phyloP scores from a whole-genome alignment of 225 moss, liverwort and hornwort genomes.

The Physcomitrium patens region DNA sequence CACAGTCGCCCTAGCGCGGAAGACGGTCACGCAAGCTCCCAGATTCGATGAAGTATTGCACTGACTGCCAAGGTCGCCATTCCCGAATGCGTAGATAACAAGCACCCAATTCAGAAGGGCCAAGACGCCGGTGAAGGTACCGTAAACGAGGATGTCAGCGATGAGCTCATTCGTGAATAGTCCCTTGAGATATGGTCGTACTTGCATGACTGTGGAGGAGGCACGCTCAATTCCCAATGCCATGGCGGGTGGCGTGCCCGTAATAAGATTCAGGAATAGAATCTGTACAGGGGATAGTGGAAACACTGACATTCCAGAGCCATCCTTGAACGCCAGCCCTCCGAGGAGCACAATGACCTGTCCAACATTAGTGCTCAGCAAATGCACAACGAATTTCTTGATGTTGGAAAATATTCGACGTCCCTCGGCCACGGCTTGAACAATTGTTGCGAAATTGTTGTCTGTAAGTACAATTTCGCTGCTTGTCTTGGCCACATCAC shows the following conservation, averaged over 20 bases:
- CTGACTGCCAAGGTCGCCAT: constrained; percentile 31
- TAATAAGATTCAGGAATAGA: constrained; percentile 59
- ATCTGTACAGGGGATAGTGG: constrained; percentile 58
- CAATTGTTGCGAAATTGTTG: constrained; percentile 67
- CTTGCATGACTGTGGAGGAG: constrained; percentile 44
- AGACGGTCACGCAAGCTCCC: constrained; percentile 37
- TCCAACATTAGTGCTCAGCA: constrained; percentile 46
- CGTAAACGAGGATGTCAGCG: constrained; percentile 40
- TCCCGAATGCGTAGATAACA: constrained; percentile 44
- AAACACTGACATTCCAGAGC: constrained; percentile 36
- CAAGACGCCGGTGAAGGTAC: constrained; percentile 26
- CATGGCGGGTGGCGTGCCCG: constrained; percentile 64
- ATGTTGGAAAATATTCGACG: constrained; percentile 54
- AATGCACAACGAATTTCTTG: constrained; percentile 44
- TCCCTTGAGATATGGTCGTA: constrained; percentile 42
- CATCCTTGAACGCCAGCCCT: constrained; percentile 46
- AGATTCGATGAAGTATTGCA: constrained; percentile 44
- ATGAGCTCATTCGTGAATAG: constrained; percentile 44
- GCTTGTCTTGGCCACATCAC: constrained; percentile 56
- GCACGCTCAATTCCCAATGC: constrained; percentile 51
- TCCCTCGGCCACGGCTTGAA: constrained; percentile 49
- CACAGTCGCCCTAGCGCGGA: constrained; percentile 52
- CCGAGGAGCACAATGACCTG: constrained; percentile 40
- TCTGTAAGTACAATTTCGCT: constrained; percentile 55
- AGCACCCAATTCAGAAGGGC: constrained; percentile 46